phyloP scores from a whole-genome alignment of 1,284 basidiomycete genomes.

The Microbotryum intermedium region DNA sequence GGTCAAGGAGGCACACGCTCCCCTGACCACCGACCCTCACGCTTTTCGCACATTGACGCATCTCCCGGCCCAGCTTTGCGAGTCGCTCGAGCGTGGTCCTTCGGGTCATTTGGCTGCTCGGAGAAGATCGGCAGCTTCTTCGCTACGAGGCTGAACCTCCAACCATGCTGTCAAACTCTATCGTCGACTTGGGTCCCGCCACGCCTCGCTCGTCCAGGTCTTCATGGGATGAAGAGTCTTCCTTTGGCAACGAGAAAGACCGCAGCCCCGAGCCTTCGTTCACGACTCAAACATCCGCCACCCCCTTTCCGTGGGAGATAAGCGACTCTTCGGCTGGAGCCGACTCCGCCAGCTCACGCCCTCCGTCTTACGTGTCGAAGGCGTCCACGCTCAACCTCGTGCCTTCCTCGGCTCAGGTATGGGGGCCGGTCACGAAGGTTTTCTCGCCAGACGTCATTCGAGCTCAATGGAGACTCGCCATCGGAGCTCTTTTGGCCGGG shows the following conservation, averaged over 20 bases:
- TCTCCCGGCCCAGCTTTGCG: slow-evolving; percentile 23
- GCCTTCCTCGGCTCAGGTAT: slow-evolving; percentile 6
- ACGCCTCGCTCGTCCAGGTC: slow-evolving; percentile 4
- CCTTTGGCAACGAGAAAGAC: slow-evolving; percentile 12
- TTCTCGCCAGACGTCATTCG: slow-evolving; percentile 24
- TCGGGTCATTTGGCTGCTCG: slow-evolving; percentile 26
- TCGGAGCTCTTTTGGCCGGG: slow-evolving; percentile 14
- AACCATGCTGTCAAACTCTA: slow-evolving; percentile 19
- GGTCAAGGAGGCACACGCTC: not conserved
- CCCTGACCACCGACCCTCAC: slow-evolving; percentile 10
- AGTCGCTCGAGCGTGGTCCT: slow-evolving; percentile 23
- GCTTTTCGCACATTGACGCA: slow-evolving; percentile 16
- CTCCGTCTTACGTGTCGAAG: slow-evolving; percentile 18
- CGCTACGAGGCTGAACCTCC: slow-evolving; percentile 20
- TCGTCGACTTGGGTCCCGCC: slow-evolving; percentile 19
- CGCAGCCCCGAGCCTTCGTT: slow-evolving; percentile 14
- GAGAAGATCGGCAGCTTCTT: slow-evolving; percentile 23
- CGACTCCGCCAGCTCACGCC: slow-evolving; percentile 3
- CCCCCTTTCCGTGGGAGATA: slow-evolving; percentile 29
- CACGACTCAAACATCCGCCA: slow-evolving; percentile 15
- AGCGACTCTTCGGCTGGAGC: not conserved
- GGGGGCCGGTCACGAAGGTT: slow-evolving; percentile 18
- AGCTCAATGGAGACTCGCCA: slow-evolving; percentile 23
- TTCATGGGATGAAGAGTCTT: slow-evolving; percentile 24
- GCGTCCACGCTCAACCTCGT: not conserved